These are phyloP conservation scores for Alternaria postmessia DNA, from an alignment of 2,329 filamentous ascomycete genomes.

Conservation along the genomic window DNA sequence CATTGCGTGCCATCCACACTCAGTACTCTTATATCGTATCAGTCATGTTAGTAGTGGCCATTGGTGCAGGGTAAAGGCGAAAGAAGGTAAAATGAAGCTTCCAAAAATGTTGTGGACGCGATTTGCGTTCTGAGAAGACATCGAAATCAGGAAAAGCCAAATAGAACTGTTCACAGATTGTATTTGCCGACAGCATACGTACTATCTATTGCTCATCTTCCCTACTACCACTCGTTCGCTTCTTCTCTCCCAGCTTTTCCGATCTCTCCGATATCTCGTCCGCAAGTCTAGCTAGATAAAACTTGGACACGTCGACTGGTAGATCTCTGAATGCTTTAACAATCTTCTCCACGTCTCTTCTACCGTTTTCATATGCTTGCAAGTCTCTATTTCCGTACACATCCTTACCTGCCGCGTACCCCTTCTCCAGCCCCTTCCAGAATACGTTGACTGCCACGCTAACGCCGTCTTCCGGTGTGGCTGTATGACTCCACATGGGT, in stretches of 20 bases:
- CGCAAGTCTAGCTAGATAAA: constrained; percentile 77
- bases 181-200: background rate
- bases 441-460: constrained; percentile 91
- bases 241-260: constrained; percentile 27
- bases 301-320: constrained; percentile 71
- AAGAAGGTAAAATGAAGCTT: background rate
- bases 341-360: constrained; percentile 75
- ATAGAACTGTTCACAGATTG: background rate
- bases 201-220: background rate
- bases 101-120: background rate
- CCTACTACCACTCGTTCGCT: background rate
- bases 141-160: background rate
- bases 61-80: background rate
- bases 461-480: constrained; percentile 60
- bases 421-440: constrained; percentile 73
- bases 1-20: background rate
- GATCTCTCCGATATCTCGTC: constrained; percentile 66
- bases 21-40: background rate
- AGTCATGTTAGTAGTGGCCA: background rate
- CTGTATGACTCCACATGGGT: constrained; percentile 83
- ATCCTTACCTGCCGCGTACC: constrained; percentile 78
- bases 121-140: background rate
- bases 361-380: constrained; percentile 82
- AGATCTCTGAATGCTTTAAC: constrained; percentile 69
- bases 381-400: constrained; percentile 90